Conservation (phyloP, 768 basidiomycete genomes). For the Coprinopsis cinerea region DNA sequence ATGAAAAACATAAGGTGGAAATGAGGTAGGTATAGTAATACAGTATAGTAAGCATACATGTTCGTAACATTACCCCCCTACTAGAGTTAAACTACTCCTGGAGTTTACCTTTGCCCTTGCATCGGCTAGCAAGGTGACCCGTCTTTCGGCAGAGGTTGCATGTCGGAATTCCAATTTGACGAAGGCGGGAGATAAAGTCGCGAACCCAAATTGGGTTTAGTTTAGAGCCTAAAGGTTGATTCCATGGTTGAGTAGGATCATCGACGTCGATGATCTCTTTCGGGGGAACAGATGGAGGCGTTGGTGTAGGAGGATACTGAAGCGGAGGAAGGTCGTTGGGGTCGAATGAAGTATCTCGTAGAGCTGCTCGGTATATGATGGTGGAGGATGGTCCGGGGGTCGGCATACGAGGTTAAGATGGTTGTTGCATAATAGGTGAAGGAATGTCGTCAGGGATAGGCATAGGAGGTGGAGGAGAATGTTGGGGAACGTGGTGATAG, state of each 20-base stretch:
- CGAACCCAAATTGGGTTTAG: no score
- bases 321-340: no score
- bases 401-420: no score
- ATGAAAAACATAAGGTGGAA: not conserved
- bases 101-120: not conserved
- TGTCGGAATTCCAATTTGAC: not conserved
- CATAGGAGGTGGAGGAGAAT: not conserved
- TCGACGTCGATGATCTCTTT: no score
- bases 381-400: not conserved
- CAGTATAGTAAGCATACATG: slow-evolving; percentile 1
- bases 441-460: not conserved
- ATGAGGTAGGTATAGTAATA: not conserved
- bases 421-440: not conserved
- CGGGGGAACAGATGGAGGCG: no score
- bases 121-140: not conserved
- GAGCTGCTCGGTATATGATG: no score
- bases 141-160: not conserved
- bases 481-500: not conserved
- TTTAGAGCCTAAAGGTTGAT: no score
- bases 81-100: not conserved
- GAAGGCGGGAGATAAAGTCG: no score
- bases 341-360: no score
- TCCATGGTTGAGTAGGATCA: no score
- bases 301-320: no score
- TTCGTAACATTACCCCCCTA: slow-evolving; percentile 1